These are phyloP conservation scores for Podosphaera aphanis DNA, from an alignment of 2,329 filamentous ascomycete genomes.

Conservation along the genomic window DNA sequence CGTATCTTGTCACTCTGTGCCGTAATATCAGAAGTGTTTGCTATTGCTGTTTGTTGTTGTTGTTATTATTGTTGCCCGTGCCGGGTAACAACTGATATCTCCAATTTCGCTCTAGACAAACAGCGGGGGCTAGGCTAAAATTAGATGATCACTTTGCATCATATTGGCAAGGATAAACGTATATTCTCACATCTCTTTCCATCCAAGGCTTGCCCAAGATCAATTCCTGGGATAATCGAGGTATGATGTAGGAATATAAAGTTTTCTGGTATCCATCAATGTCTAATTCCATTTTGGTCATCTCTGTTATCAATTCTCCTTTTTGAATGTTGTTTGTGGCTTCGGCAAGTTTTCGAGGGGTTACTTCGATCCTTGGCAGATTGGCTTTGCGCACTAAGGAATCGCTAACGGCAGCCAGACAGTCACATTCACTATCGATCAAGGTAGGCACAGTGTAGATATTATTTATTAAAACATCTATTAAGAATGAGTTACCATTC, in stretches of 20 bases:
- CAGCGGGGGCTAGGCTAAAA: too few relatives aligned
- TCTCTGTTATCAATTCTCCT: not conserved
- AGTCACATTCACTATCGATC: constrained; percentile 1
- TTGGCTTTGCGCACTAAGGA: not conserved
- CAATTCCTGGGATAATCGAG: not conserved
- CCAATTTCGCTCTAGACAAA: too few relatives aligned
- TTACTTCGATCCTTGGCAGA: not conserved
- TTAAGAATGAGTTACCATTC: not conserved
- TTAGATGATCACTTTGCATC: too few relatives aligned
- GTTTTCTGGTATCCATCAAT: not conserved
- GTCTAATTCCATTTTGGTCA: not conserved
- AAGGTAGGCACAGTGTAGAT: not conserved
- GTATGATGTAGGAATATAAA: not conserved
- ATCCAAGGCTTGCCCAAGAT: not conserved
- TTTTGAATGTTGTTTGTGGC: not conserved
- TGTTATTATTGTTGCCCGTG: too few relatives aligned
- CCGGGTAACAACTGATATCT: too few relatives aligned
- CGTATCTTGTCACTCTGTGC: too few relatives aligned
- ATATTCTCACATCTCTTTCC: too few relatives aligned
- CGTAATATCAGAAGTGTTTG: too few relatives aligned
- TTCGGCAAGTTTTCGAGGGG: not conserved
- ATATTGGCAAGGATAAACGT: too few relatives aligned
- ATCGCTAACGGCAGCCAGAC: not conserved
- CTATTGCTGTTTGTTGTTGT: too few relatives aligned
- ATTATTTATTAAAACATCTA: not conserved